A percentile compares a stretch with the other conserved stretches of the same genome.
Conservation (phyloP, 1,284 basidiomycete genomes). For the Melanopsichium pennsylvanicum region DNA sequence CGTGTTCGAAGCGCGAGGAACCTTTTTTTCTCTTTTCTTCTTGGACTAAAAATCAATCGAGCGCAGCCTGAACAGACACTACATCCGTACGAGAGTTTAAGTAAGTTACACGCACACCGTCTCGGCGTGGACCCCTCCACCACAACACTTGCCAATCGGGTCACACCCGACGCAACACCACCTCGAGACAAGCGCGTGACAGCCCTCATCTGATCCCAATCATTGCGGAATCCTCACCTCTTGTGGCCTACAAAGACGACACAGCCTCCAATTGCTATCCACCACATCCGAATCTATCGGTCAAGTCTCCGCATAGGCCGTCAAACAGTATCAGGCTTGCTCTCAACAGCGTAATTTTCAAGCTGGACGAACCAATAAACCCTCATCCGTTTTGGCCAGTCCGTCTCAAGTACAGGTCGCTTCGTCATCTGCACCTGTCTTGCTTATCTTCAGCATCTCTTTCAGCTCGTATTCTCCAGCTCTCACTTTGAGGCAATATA, state of each 20-base stretch:
- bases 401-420: no score
- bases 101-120: slow-evolving; percentile 4
- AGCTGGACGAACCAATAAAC: no score
- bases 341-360: background rate
- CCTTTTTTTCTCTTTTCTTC: slow-evolving; percentile 31
- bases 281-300: no score
- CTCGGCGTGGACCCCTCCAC: slow-evolving; percentile 14
- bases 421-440: no score
- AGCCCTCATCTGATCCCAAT: background rate
- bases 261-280: no score
- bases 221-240: no score
- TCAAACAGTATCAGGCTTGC: background rate
- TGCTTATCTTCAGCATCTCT: no score
- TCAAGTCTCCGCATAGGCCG: no score
- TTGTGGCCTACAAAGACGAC: no score
- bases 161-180: background rate
- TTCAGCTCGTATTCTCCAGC: no score
- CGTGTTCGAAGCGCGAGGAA: slow-evolving; percentile 44
- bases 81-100: slow-evolving; percentile 33
- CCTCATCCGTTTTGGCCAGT: no score
- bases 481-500: no score
- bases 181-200: slow-evolving; percentile 5
- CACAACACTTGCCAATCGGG: slow-evolving; percentile 16
- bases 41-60: background rate
- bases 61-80: background rate